Conservation (phyloP, 352 stramenopile species). For the Globisporangium emineosum region DNA sequence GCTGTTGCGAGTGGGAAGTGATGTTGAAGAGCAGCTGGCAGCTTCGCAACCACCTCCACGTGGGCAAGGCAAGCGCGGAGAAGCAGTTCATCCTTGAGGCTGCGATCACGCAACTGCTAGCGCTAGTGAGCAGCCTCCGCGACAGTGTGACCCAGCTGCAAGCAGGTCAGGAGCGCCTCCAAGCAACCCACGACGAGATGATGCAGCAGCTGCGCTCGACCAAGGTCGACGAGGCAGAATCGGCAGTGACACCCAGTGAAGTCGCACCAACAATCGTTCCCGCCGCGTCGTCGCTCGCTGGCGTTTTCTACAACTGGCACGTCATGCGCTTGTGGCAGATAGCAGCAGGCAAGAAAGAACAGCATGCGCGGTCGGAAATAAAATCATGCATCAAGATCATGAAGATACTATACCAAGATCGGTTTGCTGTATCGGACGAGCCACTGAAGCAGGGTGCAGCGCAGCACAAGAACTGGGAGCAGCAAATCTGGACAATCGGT, state of each 20-base stretch:
- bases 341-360: not conserved
- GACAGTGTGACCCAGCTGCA: not conserved
- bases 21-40: not conserved
- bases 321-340: not conserved
- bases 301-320: slow-evolving; percentile 5
- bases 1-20: not conserved
- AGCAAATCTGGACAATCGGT: not conserved
- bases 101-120: not conserved
- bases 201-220: not conserved
- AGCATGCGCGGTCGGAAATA: not conserved
- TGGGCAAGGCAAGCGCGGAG: not conserved
- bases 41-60: not conserved
- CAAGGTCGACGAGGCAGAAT: not conserved
- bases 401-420: slow-evolving; percentile 3
- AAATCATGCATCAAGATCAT: not conserved
- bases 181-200: not conserved
- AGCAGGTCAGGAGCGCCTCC: not conserved
- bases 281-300: not conserved
- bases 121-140: not conserved
- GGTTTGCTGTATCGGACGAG: not conserved
- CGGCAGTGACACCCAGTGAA: not conserved
- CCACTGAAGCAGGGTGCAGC: not conserved
- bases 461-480: not conserved
- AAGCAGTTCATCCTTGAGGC: not conserved
- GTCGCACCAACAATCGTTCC: not conserved